phyloP scores from a whole-genome alignment of 208 protist genomes.

The Crithidia mellificae region DNA sequence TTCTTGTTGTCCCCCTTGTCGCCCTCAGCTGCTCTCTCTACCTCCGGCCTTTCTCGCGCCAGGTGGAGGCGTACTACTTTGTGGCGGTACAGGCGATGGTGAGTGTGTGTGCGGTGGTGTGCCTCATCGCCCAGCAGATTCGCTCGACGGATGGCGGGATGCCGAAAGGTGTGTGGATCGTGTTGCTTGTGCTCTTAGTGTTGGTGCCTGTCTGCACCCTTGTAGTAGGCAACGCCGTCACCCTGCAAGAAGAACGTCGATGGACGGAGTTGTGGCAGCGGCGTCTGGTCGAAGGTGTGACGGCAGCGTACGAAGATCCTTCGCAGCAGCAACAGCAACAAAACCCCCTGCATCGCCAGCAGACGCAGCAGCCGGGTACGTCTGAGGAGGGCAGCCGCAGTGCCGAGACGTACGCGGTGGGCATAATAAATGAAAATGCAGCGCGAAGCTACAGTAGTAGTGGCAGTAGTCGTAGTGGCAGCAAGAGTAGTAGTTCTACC shows the following conservation, averaged over 20 bases:
- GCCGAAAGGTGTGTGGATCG: constrained; percentile 32
- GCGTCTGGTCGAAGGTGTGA: constrained; percentile 40
- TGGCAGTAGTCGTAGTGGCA: background rate
- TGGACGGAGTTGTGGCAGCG: constrained; percentile 48
- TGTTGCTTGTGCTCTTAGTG: constrained; percentile 46
- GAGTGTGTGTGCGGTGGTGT: constrained; percentile 36
- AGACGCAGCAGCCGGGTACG: background rate
- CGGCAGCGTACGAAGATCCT: constrained; percentile 14
- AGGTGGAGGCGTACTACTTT: constrained; percentile 56
- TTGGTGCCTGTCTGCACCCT: constrained; percentile 49
- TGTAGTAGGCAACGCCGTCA: constrained; percentile 44
- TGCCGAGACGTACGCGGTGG: background rate
- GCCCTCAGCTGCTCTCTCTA: constrained; percentile 38
- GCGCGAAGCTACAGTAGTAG: background rate
- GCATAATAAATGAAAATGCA: background rate
- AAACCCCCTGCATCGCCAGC: constrained; percentile 6
- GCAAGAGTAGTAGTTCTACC: background rate
- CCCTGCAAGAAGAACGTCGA: constrained; percentile 53
- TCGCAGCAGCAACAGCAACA: background rate
- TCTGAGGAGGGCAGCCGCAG: too few relatives aligned
- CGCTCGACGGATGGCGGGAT: constrained; percentile 12
- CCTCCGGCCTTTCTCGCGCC: constrained; percentile 50
- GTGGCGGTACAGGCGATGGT: constrained; percentile 50
- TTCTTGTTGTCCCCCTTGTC: constrained; percentile 44
- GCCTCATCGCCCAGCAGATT: constrained; percentile 31